Conservation (phyloP, 2,329 filamentous ascomycete species). For the Sclerotinia minor region DNA sequence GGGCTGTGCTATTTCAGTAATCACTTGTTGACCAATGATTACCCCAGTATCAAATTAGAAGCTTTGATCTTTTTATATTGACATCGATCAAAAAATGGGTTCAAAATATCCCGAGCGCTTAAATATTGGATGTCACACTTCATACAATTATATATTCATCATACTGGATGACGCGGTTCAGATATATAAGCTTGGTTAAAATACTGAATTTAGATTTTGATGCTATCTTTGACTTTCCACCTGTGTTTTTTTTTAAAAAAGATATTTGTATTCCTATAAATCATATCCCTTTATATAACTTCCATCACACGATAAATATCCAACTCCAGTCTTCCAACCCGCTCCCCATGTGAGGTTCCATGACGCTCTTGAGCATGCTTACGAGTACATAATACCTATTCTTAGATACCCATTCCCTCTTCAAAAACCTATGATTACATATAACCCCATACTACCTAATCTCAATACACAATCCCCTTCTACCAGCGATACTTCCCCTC, state of each 20-base stretch:
- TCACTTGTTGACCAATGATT: background rate
- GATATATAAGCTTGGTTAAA: background rate
- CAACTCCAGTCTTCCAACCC: background rate
- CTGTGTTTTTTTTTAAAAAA: too few relatives aligned
- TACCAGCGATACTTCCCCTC: background rate
- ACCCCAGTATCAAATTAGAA: background rate
- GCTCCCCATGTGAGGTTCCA: background rate
- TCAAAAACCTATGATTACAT: too few relatives aligned
- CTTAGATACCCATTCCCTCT: background rate
- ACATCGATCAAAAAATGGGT: background rate
- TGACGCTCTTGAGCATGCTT: background rate
- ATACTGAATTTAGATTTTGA: too few relatives aligned
- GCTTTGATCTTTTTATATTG: background rate
- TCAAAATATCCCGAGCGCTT: conserved; percentile 14
- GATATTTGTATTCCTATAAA: too few relatives aligned
- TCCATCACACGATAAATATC: background rate
- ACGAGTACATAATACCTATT: background rate
- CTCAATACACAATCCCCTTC: background rate
- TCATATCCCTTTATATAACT: background rate
- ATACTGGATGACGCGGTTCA: background rate
- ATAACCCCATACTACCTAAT: too few relatives aligned
- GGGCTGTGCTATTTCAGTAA: background rate
- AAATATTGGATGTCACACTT: background rate
- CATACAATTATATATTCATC: too few relatives aligned
- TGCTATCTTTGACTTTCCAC: too few relatives aligned